Base-by-base conservation (phyloP, 805 yeast genomes). In the Sugiyamaella floridensis region DNA sequence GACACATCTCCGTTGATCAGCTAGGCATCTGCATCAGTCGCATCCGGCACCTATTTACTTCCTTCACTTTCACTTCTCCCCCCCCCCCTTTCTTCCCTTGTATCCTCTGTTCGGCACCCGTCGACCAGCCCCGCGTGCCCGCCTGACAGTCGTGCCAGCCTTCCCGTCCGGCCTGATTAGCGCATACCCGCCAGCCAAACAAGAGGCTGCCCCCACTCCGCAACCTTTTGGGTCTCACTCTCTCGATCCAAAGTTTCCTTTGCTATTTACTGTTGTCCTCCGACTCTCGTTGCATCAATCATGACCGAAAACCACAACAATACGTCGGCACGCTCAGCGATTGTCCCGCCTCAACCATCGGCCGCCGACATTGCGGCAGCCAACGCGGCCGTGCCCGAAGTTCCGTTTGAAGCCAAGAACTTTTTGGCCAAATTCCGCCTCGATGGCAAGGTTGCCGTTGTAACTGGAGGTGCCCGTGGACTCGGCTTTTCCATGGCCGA, bases 381-480 rank as follows among this genome's bases (percentile, higher is more conserved):
- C 40, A 50, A 53, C 41, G 67, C 70, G 45, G 49, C 61, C 42
- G 64, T 52, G 46, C 64, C 68, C 9, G 66, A 57, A 16, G 66
- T 66, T 12, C 62, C 70, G 14, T 62, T 63, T 48, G 63, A 56
- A 50, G 71, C 70, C 48, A 70, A 68, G 63, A 61, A 73, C 63
- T 68, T 71, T 55, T 51, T 71, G 48, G 22, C 47, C 56, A 60
- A 63, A 51, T 81, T 80, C 71, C 73, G 83, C 58, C 74, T 82
- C 58, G 84, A 80, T 60, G 85, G 85, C 51, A 78, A 79, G 70
- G 76, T 82, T 50, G 85, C 81, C 54, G 71, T 82, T 32, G 71
- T 82, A 52, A 82, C 86, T 47, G 86, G 86, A 45, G 86, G 86
- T 43, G 82, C 85, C 49, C 81, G 86, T 40, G 86, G 86, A 40